These are phyloP conservation scores for Mollisiaceae sp. DNA, from an alignment of 2,329 filamentous ascomycete species.

Conservation along the genomic window DNA sequence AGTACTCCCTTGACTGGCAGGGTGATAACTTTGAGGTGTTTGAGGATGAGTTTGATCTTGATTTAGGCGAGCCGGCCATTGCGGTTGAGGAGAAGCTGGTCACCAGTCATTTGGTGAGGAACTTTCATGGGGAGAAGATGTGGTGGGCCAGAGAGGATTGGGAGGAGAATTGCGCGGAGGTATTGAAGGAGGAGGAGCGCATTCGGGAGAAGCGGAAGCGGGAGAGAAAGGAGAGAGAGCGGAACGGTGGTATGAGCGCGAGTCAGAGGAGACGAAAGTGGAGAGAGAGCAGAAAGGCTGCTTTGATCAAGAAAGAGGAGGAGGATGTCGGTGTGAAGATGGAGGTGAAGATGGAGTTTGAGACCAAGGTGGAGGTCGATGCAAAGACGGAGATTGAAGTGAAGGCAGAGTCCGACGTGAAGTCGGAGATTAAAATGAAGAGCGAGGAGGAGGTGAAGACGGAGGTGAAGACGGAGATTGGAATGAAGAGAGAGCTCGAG, in stretches of 20 bases:
- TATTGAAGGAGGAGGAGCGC: not conserved
- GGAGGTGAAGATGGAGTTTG: not conserved
- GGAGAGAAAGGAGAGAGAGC: not conserved
- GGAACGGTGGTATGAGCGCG: not conserved
- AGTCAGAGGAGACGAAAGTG: not conserved
- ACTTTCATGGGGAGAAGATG: not conserved
- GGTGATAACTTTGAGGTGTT: not conserved
- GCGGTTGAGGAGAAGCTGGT: not conserved
- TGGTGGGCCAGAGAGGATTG: not conserved
- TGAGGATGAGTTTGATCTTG: not conserved
- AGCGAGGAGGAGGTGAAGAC: too few relatives aligned
- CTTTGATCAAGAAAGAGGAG: slow-evolving; percentile 1
- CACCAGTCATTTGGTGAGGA: not conserved
- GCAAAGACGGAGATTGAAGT: too few relatives aligned
- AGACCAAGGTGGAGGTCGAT: too few relatives aligned
- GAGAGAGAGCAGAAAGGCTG: not conserved
- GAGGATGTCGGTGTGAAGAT: too few relatives aligned
- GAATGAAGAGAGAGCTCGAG: too few relatives aligned
- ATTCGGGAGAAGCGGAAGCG: not conserved
- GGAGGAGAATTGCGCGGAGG: not conserved
- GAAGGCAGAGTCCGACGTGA: too few relatives aligned
- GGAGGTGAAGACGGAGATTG: too few relatives aligned
- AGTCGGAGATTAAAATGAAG: too few relatives aligned
- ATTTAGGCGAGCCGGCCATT: not conserved
- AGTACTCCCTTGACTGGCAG: not conserved